A percentile compares a stretch with the other conserved stretches of the same genome.
Conservation (phyloP, 495 filamentous ascomycete species). For the Tuber aestivum region DNA sequence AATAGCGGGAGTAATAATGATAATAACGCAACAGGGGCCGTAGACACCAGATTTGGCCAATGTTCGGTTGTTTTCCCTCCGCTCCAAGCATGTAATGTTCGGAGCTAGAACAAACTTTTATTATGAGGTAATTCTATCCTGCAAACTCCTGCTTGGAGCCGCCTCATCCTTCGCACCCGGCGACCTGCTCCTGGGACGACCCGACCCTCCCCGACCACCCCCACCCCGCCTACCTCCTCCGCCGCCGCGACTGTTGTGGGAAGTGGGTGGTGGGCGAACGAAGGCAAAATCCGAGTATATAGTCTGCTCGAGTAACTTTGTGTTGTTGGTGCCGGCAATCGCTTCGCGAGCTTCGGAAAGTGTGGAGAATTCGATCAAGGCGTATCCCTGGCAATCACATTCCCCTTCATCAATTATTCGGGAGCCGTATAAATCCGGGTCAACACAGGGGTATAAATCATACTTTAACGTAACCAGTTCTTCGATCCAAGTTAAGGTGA, state of each 20-base stretch:
- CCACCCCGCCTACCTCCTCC: slow-evolving; percentile 49
- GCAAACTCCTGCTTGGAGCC: slow-evolving; percentile 21
- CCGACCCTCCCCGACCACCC: slow-evolving; percentile 51
- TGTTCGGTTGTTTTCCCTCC: neutral
- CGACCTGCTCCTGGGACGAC: slow-evolving; percentile 52
- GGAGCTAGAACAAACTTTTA: neutral
- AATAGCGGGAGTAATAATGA: neutral
- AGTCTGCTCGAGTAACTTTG: slow-evolving; percentile 86
- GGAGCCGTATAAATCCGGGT: neutral
- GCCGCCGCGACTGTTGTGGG: slow-evolving; percentile 52
- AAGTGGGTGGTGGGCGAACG: slow-evolving; percentile 79
- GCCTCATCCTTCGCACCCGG: slow-evolving; percentile 44
- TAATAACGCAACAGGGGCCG: neutral
- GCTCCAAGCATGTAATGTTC: neutral
- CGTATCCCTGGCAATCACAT: slow-evolving; percentile 26
- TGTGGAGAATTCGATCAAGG: slow-evolving; percentile 40
- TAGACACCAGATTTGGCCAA: neutral
- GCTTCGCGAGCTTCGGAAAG: slow-evolving; percentile 47
- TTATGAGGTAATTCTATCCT: slow-evolving; percentile 19
- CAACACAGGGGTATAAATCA: neutral
- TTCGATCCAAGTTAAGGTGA: slow-evolving; percentile 86
- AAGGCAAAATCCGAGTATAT: slow-evolving; percentile 93
- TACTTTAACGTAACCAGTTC: slow-evolving; percentile 98
- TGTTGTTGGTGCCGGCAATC: slow-evolving; percentile 46
- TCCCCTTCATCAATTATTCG: neutral